A percentile compares a stretch with the other conserved stretches of the same genome.
Evolutionary conservation across 352 stramenopile species (phyloP).

Genomic region (Globisporangium apiculatum): DNA sequence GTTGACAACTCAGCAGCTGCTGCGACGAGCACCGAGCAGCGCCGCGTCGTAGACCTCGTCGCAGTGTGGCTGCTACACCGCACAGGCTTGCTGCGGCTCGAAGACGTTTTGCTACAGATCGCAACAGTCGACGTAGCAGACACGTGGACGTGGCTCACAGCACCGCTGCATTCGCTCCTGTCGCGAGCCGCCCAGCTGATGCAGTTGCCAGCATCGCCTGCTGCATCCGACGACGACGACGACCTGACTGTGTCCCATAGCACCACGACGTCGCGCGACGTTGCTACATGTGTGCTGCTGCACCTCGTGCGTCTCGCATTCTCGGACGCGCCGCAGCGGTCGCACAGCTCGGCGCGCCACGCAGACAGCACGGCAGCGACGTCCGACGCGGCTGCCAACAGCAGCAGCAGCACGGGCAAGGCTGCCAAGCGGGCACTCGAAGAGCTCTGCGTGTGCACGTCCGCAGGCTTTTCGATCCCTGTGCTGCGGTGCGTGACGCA

Average conservation of each 20-base stretch:
- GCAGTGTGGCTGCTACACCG: constrained; percentile 13
- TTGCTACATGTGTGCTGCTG: constrained; percentile 9
- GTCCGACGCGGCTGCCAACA: background rate
- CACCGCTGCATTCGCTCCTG: constrained; percentile 1
- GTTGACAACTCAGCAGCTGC: background rate
- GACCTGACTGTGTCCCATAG: no score
- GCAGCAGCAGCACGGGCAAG: background rate
- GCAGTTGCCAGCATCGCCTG: background rate
- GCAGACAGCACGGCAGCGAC: background rate
- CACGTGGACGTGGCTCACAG: constrained; percentile 5
- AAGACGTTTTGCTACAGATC: constrained; percentile 14
- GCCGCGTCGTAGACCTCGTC: constrained; percentile 4
- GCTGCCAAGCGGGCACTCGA: constrained; percentile 5
- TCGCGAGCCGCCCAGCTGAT: background rate
- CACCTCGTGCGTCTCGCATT: constrained; percentile 21
- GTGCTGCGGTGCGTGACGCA: constrained; percentile 6
- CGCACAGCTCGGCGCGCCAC: no score
- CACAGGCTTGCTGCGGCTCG: constrained; percentile 11
- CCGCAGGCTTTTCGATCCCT: constrained; percentile 7
- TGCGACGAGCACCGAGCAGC: background rate
- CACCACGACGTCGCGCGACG: constrained; percentile 2
- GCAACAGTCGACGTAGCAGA: background rate
- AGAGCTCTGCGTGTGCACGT: constrained; percentile 8
- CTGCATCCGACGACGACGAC: background rate
- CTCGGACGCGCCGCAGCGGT: background rate